phyloP scores from a whole-genome alignment of 78 protist genomes.

The Dictyostelium intermedium region DNA sequence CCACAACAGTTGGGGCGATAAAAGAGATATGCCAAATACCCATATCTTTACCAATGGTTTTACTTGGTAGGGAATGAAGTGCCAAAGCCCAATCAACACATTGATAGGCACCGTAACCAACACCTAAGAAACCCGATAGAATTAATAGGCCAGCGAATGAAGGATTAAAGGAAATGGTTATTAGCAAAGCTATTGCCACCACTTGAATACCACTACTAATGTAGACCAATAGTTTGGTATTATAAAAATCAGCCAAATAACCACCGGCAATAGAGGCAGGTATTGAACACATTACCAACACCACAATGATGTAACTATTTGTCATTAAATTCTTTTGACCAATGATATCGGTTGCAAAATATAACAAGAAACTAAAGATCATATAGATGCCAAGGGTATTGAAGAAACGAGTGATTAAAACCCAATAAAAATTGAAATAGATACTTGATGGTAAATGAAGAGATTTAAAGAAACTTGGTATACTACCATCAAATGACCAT shows the following conservation, averaged over 20 bases:
- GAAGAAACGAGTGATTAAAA: slow-evolving; percentile 47
- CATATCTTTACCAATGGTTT: slow-evolving; percentile 69
- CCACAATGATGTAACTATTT: not conserved
- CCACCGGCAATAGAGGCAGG: slow-evolving; percentile 68
- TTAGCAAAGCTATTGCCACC: slow-evolving; percentile 1
- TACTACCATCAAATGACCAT: slow-evolving; percentile 9
- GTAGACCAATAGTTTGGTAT: slow-evolving; percentile 49
- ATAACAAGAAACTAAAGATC: slow-evolving; percentile 12
- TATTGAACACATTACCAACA: not conserved
- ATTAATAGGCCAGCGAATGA: slow-evolving; percentile 26
- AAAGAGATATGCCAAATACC: slow-evolving; percentile 75
- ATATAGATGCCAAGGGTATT: slow-evolving; percentile 43
- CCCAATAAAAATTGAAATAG: slow-evolving; percentile 71
- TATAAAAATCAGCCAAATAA: slow-evolving; percentile 41
- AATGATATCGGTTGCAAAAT: not conserved
- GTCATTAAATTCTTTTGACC: not conserved
- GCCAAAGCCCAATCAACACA: slow-evolving; percentile 81
- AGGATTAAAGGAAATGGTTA: not conserved
- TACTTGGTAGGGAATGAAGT: slow-evolving; percentile 23
- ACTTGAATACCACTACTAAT: slow-evolving; percentile 12
- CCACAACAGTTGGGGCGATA: slow-evolving; percentile 43
- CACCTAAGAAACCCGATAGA: slow-evolving; percentile 36
- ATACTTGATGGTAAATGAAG: slow-evolving; percentile 15
- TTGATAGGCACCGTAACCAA: slow-evolving; percentile 70
- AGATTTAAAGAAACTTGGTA: not conserved